Evolutionary conservation across 768 basidiomycete species (phyloP).

Genomic region (Boletus subparvulus): DNA sequence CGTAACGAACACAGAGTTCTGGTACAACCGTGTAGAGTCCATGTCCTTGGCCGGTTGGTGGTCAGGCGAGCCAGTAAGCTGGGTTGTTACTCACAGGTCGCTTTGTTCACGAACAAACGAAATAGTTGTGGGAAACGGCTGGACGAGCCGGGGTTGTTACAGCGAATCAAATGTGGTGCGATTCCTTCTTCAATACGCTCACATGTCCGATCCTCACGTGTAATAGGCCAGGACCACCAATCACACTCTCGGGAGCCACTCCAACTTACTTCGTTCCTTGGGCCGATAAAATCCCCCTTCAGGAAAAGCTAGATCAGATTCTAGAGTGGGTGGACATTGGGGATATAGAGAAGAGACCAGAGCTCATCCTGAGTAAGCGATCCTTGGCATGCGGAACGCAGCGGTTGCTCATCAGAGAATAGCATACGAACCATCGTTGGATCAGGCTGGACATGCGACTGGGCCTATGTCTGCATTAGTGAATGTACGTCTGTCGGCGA

Average conservation of each 20-base stretch:
- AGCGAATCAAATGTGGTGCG: constrained; percentile 92
- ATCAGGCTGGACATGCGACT: constrained; percentile 77
- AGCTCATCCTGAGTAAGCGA: constrained; percentile 67
- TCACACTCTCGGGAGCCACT: constrained; percentile 59
- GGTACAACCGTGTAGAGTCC: constrained; percentile 62
- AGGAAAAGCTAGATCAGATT: constrained; percentile 74
- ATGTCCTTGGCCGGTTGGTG: constrained; percentile 78
- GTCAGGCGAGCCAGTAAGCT: constrained; percentile 83
- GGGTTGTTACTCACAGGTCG: not conserved
- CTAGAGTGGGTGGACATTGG: constrained; percentile 82
- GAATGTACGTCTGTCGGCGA: constrained; percentile 49
- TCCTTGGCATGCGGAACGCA: not conserved
- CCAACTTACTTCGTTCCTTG: constrained; percentile 81
- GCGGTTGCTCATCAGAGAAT: constrained; percentile 1
- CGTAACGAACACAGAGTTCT: constrained; percentile 55
- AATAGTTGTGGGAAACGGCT: constrained; percentile 89
- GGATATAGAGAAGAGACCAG: constrained; percentile 60
- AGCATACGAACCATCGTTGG: constrained; percentile 85
- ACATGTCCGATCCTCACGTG: not conserved
- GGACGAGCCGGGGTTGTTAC: constrained; percentile 68
- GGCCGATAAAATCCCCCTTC: constrained; percentile 56
- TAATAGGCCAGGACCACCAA: constrained; percentile 78
- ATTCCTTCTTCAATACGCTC: constrained; percentile 2
- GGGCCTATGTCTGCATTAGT: constrained; percentile 70
- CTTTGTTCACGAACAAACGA: not conserved